phyloP scores from a whole-genome alignment of 2,329 filamentous ascomycete genomes.

The Colletotrichum truncatum region DNA sequence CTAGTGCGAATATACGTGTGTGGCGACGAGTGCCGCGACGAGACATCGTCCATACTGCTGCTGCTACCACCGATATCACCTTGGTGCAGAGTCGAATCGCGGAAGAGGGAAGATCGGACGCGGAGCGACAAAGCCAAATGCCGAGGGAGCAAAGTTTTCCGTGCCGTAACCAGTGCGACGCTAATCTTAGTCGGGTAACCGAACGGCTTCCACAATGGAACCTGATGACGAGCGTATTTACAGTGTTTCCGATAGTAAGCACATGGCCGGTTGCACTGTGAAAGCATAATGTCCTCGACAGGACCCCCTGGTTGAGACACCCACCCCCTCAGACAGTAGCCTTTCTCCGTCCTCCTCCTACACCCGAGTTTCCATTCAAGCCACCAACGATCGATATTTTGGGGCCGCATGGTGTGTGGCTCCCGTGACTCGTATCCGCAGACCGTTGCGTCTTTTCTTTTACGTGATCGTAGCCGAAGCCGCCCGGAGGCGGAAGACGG shows the following conservation, averaged over 20 bases:
- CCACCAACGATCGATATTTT: not conserved
- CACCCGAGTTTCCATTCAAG: not conserved
- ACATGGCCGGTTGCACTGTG: conserved; percentile 26
- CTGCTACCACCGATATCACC: conserved; percentile 3
- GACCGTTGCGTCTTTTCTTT: not conserved
- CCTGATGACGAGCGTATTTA: not conserved
- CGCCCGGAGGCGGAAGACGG: not conserved
- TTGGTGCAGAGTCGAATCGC: conserved; percentile 3
- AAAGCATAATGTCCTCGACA: no score
- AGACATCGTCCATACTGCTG: conserved; percentile 30
- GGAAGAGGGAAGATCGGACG: conserved; percentile 26
- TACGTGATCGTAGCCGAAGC: conserved; percentile 5
- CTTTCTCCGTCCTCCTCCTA: not conserved
- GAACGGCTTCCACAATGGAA: not conserved
- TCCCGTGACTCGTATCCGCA: not conserved
- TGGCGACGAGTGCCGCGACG: conserved; percentile 19
- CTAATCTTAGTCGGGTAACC: not conserved
- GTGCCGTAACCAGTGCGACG: not conserved
- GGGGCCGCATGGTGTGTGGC: not conserved
- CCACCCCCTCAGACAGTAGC: not conserved
- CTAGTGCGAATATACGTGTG: conserved; percentile 42
- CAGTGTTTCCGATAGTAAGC: not conserved
- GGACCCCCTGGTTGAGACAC: not conserved
- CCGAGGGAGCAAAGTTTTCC: conserved; percentile 14
- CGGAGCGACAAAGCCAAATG: conserved; percentile 5